Evolutionary conservation across 169 alveolate species (phyloP), one percentile per base, ranked within the genome.

Genomic region (Theileria equi): DNA sequence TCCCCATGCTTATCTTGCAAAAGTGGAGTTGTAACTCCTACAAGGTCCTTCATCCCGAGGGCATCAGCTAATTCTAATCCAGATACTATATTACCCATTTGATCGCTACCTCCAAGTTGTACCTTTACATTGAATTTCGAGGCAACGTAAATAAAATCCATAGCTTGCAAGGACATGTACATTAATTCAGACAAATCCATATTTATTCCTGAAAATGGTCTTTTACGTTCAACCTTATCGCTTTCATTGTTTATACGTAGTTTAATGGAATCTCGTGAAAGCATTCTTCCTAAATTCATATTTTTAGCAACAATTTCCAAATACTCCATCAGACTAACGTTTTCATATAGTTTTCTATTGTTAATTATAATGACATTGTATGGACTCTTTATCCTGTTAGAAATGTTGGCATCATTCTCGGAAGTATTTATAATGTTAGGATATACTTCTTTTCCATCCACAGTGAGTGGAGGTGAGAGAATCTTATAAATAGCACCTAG

Each of bases 31-130:
- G 92, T 88, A 23, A 88, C 44, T 8, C 92, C 92, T 36, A 45
- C 67, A 59, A 83, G 36, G 19, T 57, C 68, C 6, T 44, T 32
- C 5, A 41, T 28, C 7, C 28, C 38, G 26, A 29, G 53, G n/a
- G 79, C 26, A 44, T 86, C 35, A 28, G 89, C 72, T 44, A 72
- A 25, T 65, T 89, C 93, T 8, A 89, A 68, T 5, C 94, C 94
- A 5, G 92, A 80, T 28, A 84, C 62, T n/a, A 89, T 86, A 41
- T 89, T 89, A 2, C 92, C 93, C 94, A 91, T 81, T 55, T 89
- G 94, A 54, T 89, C 94, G 19, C 86, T 57, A 3, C 94, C 94
- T 2, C 93, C 94, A n/a, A 89, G 60, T 34, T 89, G 94, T n/a
- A 88, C 61, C n/a, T 21, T 53, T 5, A 78, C 81, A 23, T 88